Conservation (phyloP, 441 rosid species). For the Eruca vesicaria region DNA sequence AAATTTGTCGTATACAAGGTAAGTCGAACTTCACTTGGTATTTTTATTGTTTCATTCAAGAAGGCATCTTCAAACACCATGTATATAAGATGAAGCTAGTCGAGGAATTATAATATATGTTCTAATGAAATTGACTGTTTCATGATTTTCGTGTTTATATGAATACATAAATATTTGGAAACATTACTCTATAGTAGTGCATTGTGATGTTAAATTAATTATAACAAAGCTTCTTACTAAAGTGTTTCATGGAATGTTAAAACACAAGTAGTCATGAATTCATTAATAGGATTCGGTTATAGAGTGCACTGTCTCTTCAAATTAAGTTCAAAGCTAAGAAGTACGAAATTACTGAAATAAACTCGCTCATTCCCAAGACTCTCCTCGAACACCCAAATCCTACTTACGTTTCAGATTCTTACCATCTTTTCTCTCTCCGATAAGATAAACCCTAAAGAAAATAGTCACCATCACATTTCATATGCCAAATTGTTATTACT, state of each 20-base stretch:
- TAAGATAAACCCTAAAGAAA: slow-evolving; percentile 32
- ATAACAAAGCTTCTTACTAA: slow-evolving; percentile 17
- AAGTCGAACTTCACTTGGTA: background rate
- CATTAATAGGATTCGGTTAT: slow-evolving; percentile 21
- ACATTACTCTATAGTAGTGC: too few relatives aligned
- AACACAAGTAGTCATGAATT: slow-evolving; percentile 21
- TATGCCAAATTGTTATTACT: slow-evolving; percentile 34
- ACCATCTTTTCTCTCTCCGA: background rate
- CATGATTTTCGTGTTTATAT: too few relatives aligned
- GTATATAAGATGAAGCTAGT: background rate
- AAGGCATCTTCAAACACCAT: background rate
- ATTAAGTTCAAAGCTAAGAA: slow-evolving; percentile 17
- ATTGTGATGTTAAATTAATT: too few relatives aligned
- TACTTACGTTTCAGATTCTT: slow-evolving; percentile 12
- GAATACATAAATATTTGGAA: too few relatives aligned
- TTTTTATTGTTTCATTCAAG: background rate
- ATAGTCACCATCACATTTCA: slow-evolving; percentile 29
- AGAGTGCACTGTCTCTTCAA: slow-evolving; percentile 21
- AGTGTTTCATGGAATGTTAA: slow-evolving; percentile 9
- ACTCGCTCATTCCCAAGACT: slow-evolving; percentile 35
- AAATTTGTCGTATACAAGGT: background rate
- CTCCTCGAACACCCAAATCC: slow-evolving; percentile 29
- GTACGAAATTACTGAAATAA: slow-evolving; percentile 28
- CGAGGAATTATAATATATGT: too few relatives aligned
- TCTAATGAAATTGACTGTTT: too few relatives aligned